Conservation (phyloP, 345 rosid genomes). For the Psidium friedrichsthalianum region DNA sequence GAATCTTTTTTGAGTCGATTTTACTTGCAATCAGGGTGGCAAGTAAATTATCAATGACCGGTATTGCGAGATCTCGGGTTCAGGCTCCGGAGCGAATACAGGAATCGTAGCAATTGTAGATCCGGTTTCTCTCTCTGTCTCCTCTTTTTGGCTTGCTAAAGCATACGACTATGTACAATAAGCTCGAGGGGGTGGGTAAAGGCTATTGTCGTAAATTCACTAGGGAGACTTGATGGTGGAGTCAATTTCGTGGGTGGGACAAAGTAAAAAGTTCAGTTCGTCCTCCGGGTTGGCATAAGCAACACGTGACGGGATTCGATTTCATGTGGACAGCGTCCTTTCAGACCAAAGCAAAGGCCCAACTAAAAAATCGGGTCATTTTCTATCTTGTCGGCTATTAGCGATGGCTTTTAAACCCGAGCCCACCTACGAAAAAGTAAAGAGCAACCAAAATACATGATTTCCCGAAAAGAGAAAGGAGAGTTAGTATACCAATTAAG, state of each 20-base stretch:
- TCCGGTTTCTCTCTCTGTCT: not conserved
- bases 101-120: not conserved
- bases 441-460: no score
- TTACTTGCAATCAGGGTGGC: not conserved
- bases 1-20: not conserved
- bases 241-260: not conserved
- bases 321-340: no score
- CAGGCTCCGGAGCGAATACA: not conserved
- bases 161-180: not conserved
- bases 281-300: not conserved
- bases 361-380: no score
- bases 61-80: no score
- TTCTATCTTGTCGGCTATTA: no score
- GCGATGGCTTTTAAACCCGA: no score
- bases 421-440: no score
- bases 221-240: not conserved
- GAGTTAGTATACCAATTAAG: no score
- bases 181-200: not conserved
- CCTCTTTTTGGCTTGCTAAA: not conserved
- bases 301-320: no score
- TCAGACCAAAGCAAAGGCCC: no score
- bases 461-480: no score
- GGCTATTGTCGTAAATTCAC: not conserved
- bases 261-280: not conserved
- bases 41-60: no score